Evolutionary conservation across 2,329 filamentous ascomycete genomes (phyloP).

Genomic region (Dactylellina sp.): DNA sequence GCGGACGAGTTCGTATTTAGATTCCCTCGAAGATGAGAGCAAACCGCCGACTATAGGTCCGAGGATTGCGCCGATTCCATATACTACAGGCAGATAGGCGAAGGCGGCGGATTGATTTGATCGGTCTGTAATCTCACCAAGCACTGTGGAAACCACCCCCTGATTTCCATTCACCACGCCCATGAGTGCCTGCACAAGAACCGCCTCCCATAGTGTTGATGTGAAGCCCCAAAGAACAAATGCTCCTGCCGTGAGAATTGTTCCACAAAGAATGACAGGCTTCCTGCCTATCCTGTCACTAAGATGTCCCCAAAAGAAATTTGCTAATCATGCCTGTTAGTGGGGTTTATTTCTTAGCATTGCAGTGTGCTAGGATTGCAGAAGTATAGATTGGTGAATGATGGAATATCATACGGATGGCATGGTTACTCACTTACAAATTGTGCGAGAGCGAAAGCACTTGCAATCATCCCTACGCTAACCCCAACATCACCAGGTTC

Average conservation of each 20-base stretch:
- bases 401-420: too few relatives aligned
- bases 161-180: constrained; percentile 89
- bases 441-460: constrained; percentile 90
- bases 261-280: constrained; percentile 83
- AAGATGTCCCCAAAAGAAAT: constrained; percentile 89
- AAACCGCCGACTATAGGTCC: constrained; percentile 91
- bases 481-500: constrained; percentile 77
- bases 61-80: constrained; percentile 91
- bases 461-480: constrained; percentile 91
- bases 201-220: constrained; percentile 81
- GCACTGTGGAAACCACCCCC: constrained; percentile 86
- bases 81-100: constrained; percentile 94
- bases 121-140: constrained; percentile 94
- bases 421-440: constrained; percentile 70
- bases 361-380: neutral
- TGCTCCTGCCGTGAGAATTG: constrained; percentile 81
- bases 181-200: constrained; percentile 89
- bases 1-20: constrained; percentile 36
- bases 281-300: constrained; percentile 83
- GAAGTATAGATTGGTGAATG: too few relatives aligned
- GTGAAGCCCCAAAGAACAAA: constrained; percentile 91
- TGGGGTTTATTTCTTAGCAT: neutral
- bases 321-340: constrained; percentile 66
- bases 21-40: constrained; percentile 74
- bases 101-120: constrained; percentile 95